Conservation (phyloP, 2,329 filamentous ascomycete species). For the Ceratocystis harringtonii region DNA sequence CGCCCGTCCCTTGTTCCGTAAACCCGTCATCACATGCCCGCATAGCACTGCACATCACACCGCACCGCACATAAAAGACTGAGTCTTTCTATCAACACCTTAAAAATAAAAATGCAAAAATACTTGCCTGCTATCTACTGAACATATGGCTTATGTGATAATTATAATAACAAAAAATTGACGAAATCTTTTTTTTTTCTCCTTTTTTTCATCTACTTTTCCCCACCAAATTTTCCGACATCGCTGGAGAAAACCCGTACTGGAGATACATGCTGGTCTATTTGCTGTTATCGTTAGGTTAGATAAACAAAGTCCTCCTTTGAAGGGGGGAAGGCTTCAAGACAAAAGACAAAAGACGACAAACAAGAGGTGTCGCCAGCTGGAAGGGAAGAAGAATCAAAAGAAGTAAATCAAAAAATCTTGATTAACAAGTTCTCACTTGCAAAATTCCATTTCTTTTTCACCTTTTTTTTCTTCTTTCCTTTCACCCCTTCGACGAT, state of each 20-base stretch:
- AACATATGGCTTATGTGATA: background rate
- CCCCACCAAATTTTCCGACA: conserved; percentile 4
- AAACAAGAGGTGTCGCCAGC: too few relatives aligned
- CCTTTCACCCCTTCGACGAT: conserved; percentile 25
- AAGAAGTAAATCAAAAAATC: background rate
- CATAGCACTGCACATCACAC: too few relatives aligned
- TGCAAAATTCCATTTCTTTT: background rate
- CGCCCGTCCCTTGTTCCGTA: too few relatives aligned
- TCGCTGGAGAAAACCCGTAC: conserved; percentile 1
- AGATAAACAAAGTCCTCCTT: too few relatives aligned
- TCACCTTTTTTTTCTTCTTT: too few relatives aligned
- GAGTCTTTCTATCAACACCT: too few relatives aligned
- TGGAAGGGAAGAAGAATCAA: background rate
- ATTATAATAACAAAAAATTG: background rate
- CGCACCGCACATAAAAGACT: too few relatives aligned
- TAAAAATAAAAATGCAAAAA: too few relatives aligned
- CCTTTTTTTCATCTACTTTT: background rate
- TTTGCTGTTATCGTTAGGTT: background rate
- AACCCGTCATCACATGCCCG: too few relatives aligned
- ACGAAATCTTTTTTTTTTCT: background rate
- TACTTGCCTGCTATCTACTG: too few relatives aligned
- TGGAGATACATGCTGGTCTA: background rate
- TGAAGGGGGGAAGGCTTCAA: background rate
- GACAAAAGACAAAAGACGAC: background rate
- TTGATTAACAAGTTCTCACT: background rate